Conservation (phyloP, 2,329 filamentous ascomycete species). For the Pyricularia sp. region DNA sequence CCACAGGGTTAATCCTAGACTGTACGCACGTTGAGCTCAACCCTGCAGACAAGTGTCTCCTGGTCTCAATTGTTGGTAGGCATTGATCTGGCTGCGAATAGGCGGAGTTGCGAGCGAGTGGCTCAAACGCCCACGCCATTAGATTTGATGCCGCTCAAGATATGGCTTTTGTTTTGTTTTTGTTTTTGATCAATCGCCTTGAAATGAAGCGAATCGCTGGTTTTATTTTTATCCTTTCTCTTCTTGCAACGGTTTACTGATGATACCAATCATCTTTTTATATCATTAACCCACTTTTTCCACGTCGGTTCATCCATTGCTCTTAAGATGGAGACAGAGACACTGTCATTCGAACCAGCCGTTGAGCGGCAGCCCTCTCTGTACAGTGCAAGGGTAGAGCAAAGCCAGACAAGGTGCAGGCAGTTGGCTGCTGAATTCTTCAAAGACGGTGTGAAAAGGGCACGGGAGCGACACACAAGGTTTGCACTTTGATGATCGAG, state of each 20-base stretch:
- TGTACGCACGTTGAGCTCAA: background rate
- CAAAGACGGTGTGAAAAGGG: conserved; percentile 68
- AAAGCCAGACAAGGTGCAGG: conserved; percentile 28
- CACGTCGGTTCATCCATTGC: background rate
- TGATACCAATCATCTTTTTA: background rate
- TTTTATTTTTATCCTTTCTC: background rate
- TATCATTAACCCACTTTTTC: background rate
- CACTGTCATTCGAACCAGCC: background rate
- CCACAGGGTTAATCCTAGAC: background rate
- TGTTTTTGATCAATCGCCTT: background rate
- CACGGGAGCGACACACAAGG: conserved; percentile 64
- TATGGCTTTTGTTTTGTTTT: background rate
- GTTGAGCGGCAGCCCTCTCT: conserved; percentile 55
- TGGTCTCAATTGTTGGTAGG: background rate
- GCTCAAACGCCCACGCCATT: background rate
- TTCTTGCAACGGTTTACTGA: background rate
- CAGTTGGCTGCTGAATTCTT: conserved; percentile 58
- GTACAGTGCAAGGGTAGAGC: conserved; percentile 25
- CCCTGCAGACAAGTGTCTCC: background rate
- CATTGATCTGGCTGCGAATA: background rate
- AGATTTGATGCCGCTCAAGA: background rate
- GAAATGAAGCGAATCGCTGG: background rate
- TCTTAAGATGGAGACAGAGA: background rate
- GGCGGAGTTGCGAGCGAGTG: background rate
- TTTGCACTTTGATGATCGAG: conserved; percentile 21